These are phyloP conservation scores for Dimargaris cristalligena DNA, from an alignment of 192 early-diverging fungal species.

Conservation along the genomic window DNA sequence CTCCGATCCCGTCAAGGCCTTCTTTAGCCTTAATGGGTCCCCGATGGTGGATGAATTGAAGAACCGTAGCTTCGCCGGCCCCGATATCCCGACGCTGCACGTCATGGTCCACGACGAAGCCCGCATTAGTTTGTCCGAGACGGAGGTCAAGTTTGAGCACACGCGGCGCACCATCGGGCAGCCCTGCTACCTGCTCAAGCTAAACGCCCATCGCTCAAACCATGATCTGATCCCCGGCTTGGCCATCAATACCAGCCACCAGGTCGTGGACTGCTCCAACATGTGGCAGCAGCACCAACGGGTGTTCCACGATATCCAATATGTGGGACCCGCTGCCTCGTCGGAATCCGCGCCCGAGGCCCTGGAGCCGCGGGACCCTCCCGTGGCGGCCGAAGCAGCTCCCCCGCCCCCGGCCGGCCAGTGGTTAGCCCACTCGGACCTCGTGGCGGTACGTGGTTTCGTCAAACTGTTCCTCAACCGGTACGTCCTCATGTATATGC, in stretches of 20 bases:
- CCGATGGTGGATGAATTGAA: slow-evolving; percentile 34
- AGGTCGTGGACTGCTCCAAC: slow-evolving; percentile 17
- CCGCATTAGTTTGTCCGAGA: slow-evolving; percentile 16
- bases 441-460: slow-evolving; percentile 23
- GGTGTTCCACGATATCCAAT: neutral
- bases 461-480: slow-evolving; percentile 47
- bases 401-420: slow-evolving; percentile 8
- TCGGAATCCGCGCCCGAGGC: neutral
- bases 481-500: slow-evolving; percentile 76
- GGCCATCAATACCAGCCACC: slow-evolving; percentile 11
- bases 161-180: slow-evolving; percentile 26
- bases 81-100: slow-evolving; percentile 61
- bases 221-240: slow-evolving; percentile 5
- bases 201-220: slow-evolving; percentile 18
- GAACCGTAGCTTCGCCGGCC: slow-evolving; percentile 59
- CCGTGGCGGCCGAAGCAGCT: too few relatives aligned
- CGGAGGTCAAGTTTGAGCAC: slow-evolving; percentile 25
- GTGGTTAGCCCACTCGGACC: slow-evolving; percentile 27
- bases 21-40: slow-evolving; percentile 37
- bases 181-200: slow-evolving; percentile 19
- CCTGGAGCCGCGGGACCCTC: neutral
- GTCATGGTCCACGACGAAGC: slow-evolving; percentile 71
- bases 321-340: neutral
- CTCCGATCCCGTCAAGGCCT: slow-evolving; percentile 53
- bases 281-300: slow-evolving; percentile 19